Percentiles rank a stretch among this genome's conserved stretches.
Evolutionary conservation across 2,329 filamentous ascomycete species (phyloP).

Genomic region (Hymenoscyphus scutula): DNA sequence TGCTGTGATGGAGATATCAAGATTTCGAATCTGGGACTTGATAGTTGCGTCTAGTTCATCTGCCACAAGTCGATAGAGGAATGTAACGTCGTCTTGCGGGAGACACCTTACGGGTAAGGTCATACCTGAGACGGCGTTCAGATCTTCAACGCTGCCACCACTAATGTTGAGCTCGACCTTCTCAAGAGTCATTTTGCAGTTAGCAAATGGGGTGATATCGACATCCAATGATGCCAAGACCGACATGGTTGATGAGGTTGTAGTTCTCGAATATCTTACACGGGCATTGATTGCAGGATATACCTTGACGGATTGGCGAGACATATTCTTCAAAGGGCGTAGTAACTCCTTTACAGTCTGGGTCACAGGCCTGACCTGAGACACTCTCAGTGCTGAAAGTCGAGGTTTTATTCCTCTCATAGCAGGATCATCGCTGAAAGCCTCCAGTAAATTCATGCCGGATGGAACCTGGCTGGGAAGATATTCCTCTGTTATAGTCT

Average conservation of each 20-base stretch:
- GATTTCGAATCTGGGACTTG: slow-evolving; percentile 49
- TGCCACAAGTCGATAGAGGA: slow-evolving; percentile 66
- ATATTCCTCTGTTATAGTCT: slow-evolving; percentile 56
- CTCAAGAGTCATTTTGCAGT: slow-evolving; percentile 63
- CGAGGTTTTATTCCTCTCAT: slow-evolving; percentile 59
- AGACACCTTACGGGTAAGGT: slow-evolving; percentile 59
- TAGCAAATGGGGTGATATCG: slow-evolving; percentile 69
- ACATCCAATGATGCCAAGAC: slow-evolving; percentile 71
- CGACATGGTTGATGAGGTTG: slow-evolving; percentile 53
- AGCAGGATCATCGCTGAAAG: slow-evolving; percentile 65
- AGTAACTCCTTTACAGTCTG: slow-evolving; percentile 57
- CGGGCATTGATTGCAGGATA: slow-evolving; percentile 70
- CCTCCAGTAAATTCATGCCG: slow-evolving; percentile 73
- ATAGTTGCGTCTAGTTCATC: slow-evolving; percentile 36
- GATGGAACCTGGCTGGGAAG: slow-evolving; percentile 66
- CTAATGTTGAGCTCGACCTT: slow-evolving; percentile 56
- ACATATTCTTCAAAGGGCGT: slow-evolving; percentile 62
- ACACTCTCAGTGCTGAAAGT: slow-evolving; percentile 72
- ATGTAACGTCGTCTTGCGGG: slow-evolving; percentile 72
- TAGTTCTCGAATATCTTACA: slow-evolving; percentile 66
- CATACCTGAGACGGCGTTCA: slow-evolving; percentile 50
- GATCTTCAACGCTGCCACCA: slow-evolving; percentile 57
- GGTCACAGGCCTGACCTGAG: slow-evolving; percentile 67
- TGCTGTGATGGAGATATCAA: slow-evolving; percentile 61
- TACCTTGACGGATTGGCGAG: slow-evolving; percentile 61